Percentiles rank a stretch among this genome's conserved stretches.
Evolutionary conservation across 1,139 yeast species (phyloP).

Genomic region (Wickerhamomyces sp.): DNA sequence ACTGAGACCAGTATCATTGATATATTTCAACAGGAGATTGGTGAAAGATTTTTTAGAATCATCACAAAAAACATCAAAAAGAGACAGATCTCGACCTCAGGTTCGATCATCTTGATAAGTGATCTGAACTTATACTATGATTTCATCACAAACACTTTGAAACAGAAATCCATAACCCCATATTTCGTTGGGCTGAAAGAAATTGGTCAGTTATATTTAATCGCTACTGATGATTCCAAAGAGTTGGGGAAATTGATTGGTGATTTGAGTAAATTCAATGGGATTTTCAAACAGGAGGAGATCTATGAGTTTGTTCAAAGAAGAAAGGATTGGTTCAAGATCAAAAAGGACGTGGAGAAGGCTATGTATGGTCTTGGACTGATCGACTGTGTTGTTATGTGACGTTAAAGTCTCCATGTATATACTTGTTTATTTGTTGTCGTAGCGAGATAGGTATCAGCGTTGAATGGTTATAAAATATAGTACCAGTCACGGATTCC

Average conservation of each 20-base stretch:
- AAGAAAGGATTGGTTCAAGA: slow-evolving; percentile 78
- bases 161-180: slow-evolving; percentile 66
- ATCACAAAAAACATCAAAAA: slow-evolving; percentile 71
- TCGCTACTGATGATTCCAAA: slow-evolving; percentile 69
- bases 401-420: too few species aligned
- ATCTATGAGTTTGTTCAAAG: slow-evolving; percentile 87
- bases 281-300: slow-evolving; percentile 88
- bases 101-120: slow-evolving; percentile 73
- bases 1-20: slow-evolving; percentile 87
- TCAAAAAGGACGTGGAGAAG: slow-evolving; percentile 78
- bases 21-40: slow-evolving; percentile 91
- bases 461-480: too few species aligned
- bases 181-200: slow-evolving; percentile 78
- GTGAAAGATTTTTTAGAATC: slow-evolving; percentile 75
- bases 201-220: slow-evolving; percentile 75
- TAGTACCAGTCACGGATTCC: too few species aligned
- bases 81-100: slow-evolving; percentile 66
- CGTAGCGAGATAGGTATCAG: too few species aligned
- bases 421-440: too few species aligned
- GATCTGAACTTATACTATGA: slow-evolving; percentile 74
- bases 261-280: slow-evolving; percentile 81
- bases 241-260: slow-evolving; percentile 81
- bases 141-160: slow-evolving; percentile 56
- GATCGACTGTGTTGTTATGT: slow-evolving; percentile 50
- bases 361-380: slow-evolving; percentile 91